phyloP scores from a whole-genome alignment of 2,329 filamentous ascomycete species.

The Incumbomyces delicatus region DNA sequence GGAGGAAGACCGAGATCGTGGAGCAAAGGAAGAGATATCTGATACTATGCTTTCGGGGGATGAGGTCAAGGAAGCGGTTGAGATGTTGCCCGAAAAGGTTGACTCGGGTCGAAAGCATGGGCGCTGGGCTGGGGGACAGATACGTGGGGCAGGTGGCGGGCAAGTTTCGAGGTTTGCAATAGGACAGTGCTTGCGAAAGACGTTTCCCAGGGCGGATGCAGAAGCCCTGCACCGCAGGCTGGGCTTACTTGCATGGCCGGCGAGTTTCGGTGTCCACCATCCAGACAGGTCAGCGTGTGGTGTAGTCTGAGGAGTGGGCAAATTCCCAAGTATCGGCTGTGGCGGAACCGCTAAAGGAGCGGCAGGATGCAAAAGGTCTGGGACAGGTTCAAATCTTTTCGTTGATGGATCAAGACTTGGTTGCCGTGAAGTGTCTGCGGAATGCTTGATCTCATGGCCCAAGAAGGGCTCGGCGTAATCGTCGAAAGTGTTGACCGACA shows the following conservation, averaged over 20 bases:
- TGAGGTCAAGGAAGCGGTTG: conserved; percentile 24
- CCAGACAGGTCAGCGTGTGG: conserved; percentile 34
- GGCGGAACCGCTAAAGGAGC: conserved; percentile 39
- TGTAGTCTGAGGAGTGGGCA: conserved; percentile 55
- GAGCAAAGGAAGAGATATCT: conserved; percentile 47
- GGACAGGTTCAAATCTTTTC: neutral
- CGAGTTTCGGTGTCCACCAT: conserved; percentile 22
- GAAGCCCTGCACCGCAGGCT: conserved; percentile 46
- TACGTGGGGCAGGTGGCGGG: conserved; percentile 26
- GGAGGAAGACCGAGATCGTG: conserved; percentile 44
- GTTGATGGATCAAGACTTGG: conserved; percentile 3
- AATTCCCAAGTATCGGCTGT: conserved; percentile 43
- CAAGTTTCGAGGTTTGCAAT: conserved; percentile 47
- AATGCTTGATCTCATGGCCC: neutral
- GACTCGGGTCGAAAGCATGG: neutral
- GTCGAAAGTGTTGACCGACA: neutral
- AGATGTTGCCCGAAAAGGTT: neutral
- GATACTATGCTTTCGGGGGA: conserved; percentile 57
- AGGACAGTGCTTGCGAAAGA: conserved; percentile 43
- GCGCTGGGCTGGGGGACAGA: conserved; percentile 6
- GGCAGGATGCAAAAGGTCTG: neutral
- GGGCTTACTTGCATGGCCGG: conserved; percentile 44
- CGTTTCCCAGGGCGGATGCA: conserved; percentile 49
- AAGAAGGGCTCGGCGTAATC: neutral
- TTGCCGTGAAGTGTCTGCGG: conserved; percentile 6